phyloP scores from a whole-genome alignment of 257 asterid genomes.

The Fraxinus anomala region DNA sequence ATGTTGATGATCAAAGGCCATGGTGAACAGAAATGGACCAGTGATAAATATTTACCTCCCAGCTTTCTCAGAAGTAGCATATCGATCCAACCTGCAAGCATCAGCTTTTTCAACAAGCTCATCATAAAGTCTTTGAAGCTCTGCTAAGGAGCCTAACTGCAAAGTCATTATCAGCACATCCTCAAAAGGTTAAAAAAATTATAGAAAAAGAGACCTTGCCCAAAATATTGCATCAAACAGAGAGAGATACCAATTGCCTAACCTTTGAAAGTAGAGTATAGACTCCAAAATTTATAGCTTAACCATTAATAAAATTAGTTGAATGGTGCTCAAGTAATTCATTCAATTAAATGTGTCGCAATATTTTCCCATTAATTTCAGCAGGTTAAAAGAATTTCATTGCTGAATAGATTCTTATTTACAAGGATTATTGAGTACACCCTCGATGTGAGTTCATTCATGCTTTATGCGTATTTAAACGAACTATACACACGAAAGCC shows the following conservation, averaged over 20 bases:
- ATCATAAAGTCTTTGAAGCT: conserved; percentile 53
- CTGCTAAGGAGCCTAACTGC: conserved; percentile 52
- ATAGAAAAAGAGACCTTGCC: background rate
- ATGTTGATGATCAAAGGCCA: background rate
- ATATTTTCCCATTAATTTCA: background rate
- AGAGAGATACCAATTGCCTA: background rate
- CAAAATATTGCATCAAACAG: conserved; percentile 21
- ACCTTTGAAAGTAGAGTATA: conserved; percentile 4
- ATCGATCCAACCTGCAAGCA: conserved; percentile 47
- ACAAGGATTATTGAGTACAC: conserved; percentile 9
- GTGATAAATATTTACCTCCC: conserved; percentile 39
- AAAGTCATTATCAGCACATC: conserved; percentile 22
- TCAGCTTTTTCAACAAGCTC: conserved; percentile 44
- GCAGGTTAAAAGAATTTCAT: background rate
- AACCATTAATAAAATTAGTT: conserved; percentile 16
- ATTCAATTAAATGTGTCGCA: conserved; percentile 1
- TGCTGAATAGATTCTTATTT: background rate
- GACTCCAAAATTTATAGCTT: background rate
- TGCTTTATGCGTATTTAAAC: background rate
- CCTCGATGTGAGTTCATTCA: conserved; percentile 2
- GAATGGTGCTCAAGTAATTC: conserved; percentile 1
- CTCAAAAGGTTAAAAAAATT: conserved; percentile 23
- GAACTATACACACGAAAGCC: conserved; percentile 10
- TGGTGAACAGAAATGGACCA: conserved; percentile 2
- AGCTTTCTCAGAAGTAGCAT: conserved; percentile 41